phyloP scores from a whole-genome alignment of 208 protist genomes.

The Leishmania tarentolae region DNA sequence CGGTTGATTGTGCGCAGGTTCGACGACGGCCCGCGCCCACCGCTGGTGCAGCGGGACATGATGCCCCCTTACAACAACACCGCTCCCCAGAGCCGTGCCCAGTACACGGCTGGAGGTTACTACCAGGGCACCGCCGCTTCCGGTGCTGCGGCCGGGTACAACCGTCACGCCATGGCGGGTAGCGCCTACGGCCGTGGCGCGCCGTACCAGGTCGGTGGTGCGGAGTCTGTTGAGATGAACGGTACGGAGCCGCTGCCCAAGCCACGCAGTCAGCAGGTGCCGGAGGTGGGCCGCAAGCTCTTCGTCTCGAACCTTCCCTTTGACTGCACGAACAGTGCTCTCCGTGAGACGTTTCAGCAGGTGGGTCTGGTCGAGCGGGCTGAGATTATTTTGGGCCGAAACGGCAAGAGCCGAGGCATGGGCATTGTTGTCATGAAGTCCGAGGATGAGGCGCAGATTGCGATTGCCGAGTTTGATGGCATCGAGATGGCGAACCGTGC shows the following conservation, averaged over 20 bases:
- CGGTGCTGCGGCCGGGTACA: constrained; percentile 17
- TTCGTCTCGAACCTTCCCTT: constrained; percentile 88
- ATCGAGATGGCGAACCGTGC: constrained; percentile 84
- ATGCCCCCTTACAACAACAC: constrained; percentile 58
- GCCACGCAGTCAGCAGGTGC: constrained; percentile 78
- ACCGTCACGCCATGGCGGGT: constrained; percentile 19
- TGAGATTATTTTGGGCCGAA: constrained; percentile 70
- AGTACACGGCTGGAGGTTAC: constrained; percentile 22
- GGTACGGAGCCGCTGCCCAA: constrained; percentile 62
- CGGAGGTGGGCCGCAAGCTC: constrained; percentile 67
- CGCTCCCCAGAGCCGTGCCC: constrained; percentile 26
- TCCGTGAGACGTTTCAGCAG: constrained; percentile 85
- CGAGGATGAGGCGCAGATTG: constrained; percentile 61
- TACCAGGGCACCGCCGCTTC: constrained; percentile 14
- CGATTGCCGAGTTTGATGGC: constrained; percentile 85
- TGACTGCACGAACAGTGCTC: constrained; percentile 67
- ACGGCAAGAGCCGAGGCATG: constrained; percentile 77
- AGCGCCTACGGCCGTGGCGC: constrained; percentile 17
- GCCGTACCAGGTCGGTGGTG: constrained; percentile 24
- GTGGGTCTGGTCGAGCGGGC: constrained; percentile 77
- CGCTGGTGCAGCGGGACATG: constrained; percentile 77
- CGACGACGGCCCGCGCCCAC: constrained; percentile 78
- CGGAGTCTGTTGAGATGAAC: constrained; percentile 25
- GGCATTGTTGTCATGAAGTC: constrained; percentile 81
- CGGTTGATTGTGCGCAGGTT: constrained; percentile 85